phyloP scores from a whole-genome alignment of 371 early-diverging fungal genomes.

The Mortierella sp. region DNA sequence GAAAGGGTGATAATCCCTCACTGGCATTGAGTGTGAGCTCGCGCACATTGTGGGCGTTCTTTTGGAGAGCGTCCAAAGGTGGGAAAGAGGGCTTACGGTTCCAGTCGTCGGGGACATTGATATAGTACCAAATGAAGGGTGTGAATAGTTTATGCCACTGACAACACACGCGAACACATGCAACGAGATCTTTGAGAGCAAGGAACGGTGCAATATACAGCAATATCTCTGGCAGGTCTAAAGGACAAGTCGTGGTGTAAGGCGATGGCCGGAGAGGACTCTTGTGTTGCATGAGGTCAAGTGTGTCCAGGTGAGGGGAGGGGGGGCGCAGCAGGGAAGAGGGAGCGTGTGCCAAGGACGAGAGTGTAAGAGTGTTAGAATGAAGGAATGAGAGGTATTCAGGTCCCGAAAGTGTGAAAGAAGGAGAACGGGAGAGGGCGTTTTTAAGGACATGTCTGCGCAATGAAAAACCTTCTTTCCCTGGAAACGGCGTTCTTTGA shows the following conservation, averaged over 20 bases:
- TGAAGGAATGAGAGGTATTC: no score
- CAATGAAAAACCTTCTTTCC: no score
- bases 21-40: constrained; percentile 16
- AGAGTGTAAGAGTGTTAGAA: no score
- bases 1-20: constrained; percentile 28
- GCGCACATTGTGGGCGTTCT: constrained; percentile 27
- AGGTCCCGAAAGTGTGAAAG: no score
- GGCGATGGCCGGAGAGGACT: not conserved
- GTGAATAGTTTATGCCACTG: constrained; percentile 29
- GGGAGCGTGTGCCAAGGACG: no score
- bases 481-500: no score
- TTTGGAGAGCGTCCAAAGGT: constrained; percentile 9
- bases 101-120: constrained; percentile 14
- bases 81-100: constrained; percentile 4
- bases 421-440: no score
- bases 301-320: no score
- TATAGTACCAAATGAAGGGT: constrained; percentile 17
- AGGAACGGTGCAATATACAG: constrained; percentile 20
- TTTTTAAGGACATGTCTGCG: no score
- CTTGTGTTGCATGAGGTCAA: no score
- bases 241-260: constrained; percentile 4
- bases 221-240: constrained; percentile 34
- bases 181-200: constrained; percentile 8
- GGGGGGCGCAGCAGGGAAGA: no score
- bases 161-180: constrained; percentile 24